A percentile compares a stretch with the other conserved stretches of the same genome.
Evolutionary conservation across 2,329 filamentous ascomycete genomes (phyloP).

Genomic region (Scedosporium apiospermum): DNA sequence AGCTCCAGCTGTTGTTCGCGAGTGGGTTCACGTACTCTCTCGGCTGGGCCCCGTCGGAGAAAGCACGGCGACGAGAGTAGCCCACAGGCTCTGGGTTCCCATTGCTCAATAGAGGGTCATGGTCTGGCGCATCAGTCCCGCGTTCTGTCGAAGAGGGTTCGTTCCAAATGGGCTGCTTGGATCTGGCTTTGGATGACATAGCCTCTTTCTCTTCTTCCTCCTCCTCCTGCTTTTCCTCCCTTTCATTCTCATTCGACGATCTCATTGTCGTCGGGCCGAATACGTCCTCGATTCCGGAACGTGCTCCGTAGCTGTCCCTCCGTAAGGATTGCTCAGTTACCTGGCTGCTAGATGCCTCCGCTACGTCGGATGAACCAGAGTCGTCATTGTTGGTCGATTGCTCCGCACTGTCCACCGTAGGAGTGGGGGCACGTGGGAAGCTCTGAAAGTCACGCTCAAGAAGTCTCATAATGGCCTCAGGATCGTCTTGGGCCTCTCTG

Average conservation of each 20-base stretch:
- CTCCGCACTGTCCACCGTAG: not conserved
- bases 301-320: not conserved
- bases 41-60: conserved; percentile 45
- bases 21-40: conserved; percentile 38
- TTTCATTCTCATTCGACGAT: not conserved
- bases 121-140: not conserved
- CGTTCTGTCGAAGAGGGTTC: not conserved
- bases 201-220: not conserved
- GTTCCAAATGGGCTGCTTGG: not conserved
- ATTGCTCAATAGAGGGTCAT: not conserved
- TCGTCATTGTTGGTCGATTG: not conserved
- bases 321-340: not conserved
- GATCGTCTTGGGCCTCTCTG: not conserved
- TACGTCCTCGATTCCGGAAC: not conserved
- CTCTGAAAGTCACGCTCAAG: not conserved
- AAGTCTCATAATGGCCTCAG: not conserved
- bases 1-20: conserved; percentile 53
- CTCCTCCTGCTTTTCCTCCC: not conserved
- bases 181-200: not conserved
- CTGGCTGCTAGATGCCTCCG: not conserved
- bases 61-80: conserved; percentile 28
- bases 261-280: not conserved
- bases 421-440: not conserved
- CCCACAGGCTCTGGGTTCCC: not conserved
- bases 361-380: not conserved